Conservation (phyloP, 352 stramenopile genomes). For the Pythium brassicae region DNA sequence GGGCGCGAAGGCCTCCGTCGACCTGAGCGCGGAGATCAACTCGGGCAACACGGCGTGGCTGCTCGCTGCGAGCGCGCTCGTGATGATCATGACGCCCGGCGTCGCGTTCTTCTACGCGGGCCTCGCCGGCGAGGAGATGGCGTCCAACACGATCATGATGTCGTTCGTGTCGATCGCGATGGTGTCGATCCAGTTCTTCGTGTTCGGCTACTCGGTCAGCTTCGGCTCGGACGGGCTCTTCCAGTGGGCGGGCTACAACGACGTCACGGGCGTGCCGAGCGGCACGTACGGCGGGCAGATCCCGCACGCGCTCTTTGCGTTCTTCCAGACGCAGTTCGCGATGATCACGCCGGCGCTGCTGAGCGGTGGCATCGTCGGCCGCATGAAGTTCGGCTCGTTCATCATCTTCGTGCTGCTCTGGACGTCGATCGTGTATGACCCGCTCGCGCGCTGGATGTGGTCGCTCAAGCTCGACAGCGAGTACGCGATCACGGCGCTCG, state of each 20-base stretch:
- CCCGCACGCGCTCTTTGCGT: conserved; percentile 64
- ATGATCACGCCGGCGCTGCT: conserved; percentile 76
- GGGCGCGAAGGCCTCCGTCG: conserved; percentile 24
- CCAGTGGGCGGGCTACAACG: conserved; percentile 48
- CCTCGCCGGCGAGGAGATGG: conserved; percentile 61
- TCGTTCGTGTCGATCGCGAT: conserved; percentile 71
- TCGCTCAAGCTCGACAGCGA: conserved; percentile 51
- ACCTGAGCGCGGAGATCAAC: conserved; percentile 30
- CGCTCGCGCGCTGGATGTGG: conserved; percentile 84
- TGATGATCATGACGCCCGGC: conserved; percentile 72
- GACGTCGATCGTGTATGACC: conserved; percentile 82
- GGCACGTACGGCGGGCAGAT: conserved; percentile 57
- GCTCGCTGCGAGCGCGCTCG: conserved; percentile 37
- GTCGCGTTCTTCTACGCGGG: conserved; percentile 81
- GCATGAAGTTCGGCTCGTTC: conserved; percentile 76
- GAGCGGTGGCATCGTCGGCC: conserved; percentile 74
- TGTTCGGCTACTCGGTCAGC: conserved; percentile 65
- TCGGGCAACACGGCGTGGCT: conserved; percentile 68
- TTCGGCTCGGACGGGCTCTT: conserved; percentile 63
- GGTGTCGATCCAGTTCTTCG: conserved; percentile 80
- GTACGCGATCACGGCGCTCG: conserved; percentile 35
- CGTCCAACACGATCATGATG: conserved; percentile 82
- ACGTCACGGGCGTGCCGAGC: conserved; percentile 37
- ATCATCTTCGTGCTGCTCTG: conserved; percentile 80
- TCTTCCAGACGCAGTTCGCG: conserved; percentile 85